Percentiles rank a stretch among this genome's conserved stretches.
These are phyloP conservation scores for Zasmidium angulare DNA, from an alignment of 2,329 filamentous ascomycete genomes.

Conservation along the genomic window DNA sequence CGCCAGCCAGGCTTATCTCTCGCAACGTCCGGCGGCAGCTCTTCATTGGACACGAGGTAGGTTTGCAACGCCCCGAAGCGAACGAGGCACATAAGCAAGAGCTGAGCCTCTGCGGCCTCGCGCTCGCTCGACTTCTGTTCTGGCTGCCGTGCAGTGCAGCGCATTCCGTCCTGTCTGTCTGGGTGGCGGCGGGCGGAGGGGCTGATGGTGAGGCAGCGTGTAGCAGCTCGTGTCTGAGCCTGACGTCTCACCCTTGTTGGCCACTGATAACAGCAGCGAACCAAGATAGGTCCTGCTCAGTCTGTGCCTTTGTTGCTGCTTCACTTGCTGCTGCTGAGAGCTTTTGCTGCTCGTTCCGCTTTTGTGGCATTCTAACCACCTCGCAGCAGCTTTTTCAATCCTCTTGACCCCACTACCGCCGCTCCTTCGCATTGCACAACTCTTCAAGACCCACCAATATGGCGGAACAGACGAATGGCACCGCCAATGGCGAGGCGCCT, in stretches of 20 bases:
- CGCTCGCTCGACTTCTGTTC: neutral
- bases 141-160: too few species aligned
- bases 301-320: neutral
- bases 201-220: neutral
- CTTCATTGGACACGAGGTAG: neutral
- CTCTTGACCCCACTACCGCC: constrained; percentile 1
- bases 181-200: neutral
- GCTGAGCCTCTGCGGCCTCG: neutral
- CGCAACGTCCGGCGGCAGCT: neutral
- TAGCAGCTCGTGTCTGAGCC: neutral
- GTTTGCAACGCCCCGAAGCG: neutral
- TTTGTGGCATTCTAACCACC: neutral
- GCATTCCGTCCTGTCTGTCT: neutral
- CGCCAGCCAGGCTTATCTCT: neutral
- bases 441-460: constrained; percentile 5
- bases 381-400: neutral
- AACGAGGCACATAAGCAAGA: neutral
- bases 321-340: neutral
- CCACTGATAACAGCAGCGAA: neutral
- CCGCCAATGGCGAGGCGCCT: constrained; percentile 12
- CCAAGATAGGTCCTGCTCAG: neutral
- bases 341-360: neutral
- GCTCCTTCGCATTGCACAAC: neutral
- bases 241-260: neutral
- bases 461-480: constrained; percentile 14